Percentiles rank a stretch among this genome's conserved stretches.
Evolutionary conservation across 2,329 filamentous ascomycete genomes (phyloP).

Genomic region (Orbilia brochopaga): DNA sequence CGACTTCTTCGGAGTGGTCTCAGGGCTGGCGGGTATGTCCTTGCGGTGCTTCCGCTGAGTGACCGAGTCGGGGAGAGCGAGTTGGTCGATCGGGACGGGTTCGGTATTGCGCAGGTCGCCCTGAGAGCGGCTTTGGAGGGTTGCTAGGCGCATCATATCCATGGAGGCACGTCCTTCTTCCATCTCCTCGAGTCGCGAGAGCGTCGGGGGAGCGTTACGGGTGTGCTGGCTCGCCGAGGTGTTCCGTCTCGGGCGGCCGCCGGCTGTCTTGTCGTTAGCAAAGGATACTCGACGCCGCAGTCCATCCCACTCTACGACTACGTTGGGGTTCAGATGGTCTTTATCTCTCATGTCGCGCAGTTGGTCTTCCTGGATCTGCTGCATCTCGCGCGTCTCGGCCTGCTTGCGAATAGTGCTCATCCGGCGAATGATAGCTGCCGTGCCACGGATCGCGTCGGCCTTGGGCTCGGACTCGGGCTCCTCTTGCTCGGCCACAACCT

Average conservation of each 20-base stretch:
- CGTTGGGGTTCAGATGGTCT: constrained; percentile 75
- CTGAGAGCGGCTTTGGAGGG: constrained; percentile 51
- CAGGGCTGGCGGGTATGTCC: constrained; percentile 6
- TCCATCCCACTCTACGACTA: constrained; percentile 84
- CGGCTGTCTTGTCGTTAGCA: constrained; percentile 31
- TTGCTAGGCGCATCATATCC: constrained; percentile 47
- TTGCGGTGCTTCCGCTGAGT: constrained; percentile 17
- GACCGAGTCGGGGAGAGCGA: constrained; percentile 44
- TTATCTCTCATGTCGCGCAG: constrained; percentile 72
- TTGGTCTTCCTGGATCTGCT: constrained; percentile 79
- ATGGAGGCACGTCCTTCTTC: constrained; percentile 42
- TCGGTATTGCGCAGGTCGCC: constrained; percentile 56
- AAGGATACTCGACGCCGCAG: constrained; percentile 69
- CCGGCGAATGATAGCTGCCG: constrained; percentile 83
- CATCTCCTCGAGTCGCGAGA: constrained; percentile 46
- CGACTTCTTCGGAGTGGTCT: constrained; percentile 34
- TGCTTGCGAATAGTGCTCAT: constrained; percentile 77
- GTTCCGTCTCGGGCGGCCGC: constrained; percentile 61
- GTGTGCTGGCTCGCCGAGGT: constrained; percentile 59
- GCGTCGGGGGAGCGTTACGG: constrained; percentile 51
- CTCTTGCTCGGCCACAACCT: constrained; percentile 91
- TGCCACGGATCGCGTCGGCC: constrained; percentile 90
- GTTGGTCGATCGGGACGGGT: constrained; percentile 56
- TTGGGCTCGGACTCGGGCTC: constrained; percentile 96
- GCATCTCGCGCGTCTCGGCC: constrained; percentile 79